Evolutionary conservation across 208 protist species (phyloP), one percentile per base, ranked within the genome.

Genomic region (Kentomonas sorsogonicus): DNA sequence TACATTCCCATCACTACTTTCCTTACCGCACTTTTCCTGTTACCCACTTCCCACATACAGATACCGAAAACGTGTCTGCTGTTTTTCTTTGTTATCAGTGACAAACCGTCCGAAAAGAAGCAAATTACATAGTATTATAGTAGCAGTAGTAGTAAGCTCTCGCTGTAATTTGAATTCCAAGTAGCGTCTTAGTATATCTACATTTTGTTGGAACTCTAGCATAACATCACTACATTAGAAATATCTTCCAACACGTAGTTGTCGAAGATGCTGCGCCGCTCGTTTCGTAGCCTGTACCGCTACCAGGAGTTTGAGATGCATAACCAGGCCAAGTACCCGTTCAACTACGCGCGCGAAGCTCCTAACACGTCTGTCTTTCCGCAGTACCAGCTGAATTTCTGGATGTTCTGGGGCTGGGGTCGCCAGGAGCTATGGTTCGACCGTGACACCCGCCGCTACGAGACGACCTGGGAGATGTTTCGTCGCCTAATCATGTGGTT

Each of bases 301-400:
- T 93, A 93, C 69, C 83, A 93, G 45, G 83, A 93, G 64, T 93
- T 93, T 63, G 86, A 91, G 63, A 91, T 93, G 78, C 82, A 84
- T 31, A 86, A 90, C 69, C 41, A 70, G 51, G 83, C 86, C 51
- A 89, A 91, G 44, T 88, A 86, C 50, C 83, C 86, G 2, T 91
- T 91, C 59, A 86, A 89, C 63, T 93, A 93, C 52, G 63, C 86
- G 29, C 64, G 86, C 25, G 86, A 93, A 61, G 86, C 86, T 3
- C 86, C 86, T 4, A 93, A 93, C 67, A 93, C 86, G 1, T 93
- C 86, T 43, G 79, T 85, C 10, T 93, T 93, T 60, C 69, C 84
- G 1, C 86, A 93, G 55, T 86, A 89, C 54, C 86, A 91, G 25
- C 61, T 91, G 41, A 93, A 88, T 59, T 89, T 93, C 53, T 93